Evolutionary conservation across 768 basidiomycete species (phyloP).

Genomic region (Lactarius sanguifluus): DNA sequence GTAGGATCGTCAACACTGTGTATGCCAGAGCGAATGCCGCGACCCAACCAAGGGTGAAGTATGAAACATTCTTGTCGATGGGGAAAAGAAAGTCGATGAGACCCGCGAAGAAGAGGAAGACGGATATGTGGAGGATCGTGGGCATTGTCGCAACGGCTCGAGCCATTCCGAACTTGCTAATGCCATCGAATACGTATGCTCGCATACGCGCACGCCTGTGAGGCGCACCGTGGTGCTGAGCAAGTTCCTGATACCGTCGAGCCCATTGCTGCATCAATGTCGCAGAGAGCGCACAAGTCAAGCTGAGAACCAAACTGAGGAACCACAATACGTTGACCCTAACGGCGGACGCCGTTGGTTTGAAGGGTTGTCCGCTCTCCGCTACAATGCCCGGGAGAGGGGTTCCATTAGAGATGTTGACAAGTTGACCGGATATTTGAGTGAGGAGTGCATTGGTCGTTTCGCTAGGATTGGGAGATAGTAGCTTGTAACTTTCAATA

Average conservation of each 20-base stretch:
- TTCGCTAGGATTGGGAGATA: too few species aligned
- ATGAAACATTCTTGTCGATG: neutral
- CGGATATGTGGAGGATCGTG: neutral
- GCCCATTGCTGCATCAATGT: too few species aligned
- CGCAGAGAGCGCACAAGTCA: too few species aligned
- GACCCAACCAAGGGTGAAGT: neutral
- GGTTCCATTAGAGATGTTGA: neutral
- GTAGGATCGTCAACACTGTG: neutral
- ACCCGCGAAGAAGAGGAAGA: neutral
- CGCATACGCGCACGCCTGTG: neutral
- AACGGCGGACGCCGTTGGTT: neutral
- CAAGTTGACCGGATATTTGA: slow-evolving; percentile 11
- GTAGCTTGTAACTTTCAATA: neutral
- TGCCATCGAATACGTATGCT: neutral
- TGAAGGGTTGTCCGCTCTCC: neutral
- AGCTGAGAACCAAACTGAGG: too few species aligned
- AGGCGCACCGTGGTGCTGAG: neutral
- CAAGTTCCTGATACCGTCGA: neutral
- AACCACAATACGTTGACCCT: too few species aligned
- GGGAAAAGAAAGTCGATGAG: neutral
- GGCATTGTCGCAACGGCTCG: neutral
- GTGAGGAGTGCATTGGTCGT: neutral
- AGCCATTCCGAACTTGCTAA: neutral
- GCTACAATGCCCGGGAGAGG: neutral
- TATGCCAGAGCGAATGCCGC: neutral